Evolutionary conservation across 2,329 filamentous ascomycete genomes (phyloP), one percentile per base, ranked within the genome.

Genomic region (Phaeosphaeria sp.): DNA sequence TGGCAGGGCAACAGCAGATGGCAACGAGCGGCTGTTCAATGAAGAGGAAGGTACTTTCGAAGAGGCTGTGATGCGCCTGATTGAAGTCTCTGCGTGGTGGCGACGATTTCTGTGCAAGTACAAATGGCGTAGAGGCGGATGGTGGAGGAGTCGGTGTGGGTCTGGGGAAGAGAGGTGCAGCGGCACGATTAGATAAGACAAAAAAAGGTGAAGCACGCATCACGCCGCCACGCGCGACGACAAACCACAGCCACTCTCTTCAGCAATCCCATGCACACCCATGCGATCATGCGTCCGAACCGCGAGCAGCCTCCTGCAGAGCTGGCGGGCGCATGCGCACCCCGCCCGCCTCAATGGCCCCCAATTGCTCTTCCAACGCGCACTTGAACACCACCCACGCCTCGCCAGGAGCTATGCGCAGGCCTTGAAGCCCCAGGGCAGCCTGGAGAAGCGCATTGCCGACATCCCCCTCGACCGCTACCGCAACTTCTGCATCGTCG

Each of bases 401-500:
- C 59, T 72, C 52, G 47, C 68, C 56, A 56, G 64, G 36, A 66
- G 62, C 50, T 73, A 72, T 60, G 80, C 80, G 30, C 71, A 74
- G 52, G 70, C 75, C 10, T 69, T 72, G 61, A 78, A 78, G 59
- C 63, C 76, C 18, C 76, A 76, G 58, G 74, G 82, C n/a, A 82
- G 84, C 22, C 81, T 90, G 21, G 87, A 90, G 73, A 79, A 81
- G 56, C 82, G 87, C 64, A 93, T 94, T 59, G 82, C 87, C 17
- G 87, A 86, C 6, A 93, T 94, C 54, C 91, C 91, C 2, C 89
- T 93, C 69, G 87, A 90, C 56, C 86, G 91, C 20, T 94, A 86
- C 72, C 90, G 95, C 62, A 99, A 99, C 78, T 99, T 99, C 77
- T 99, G 95, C 79, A 98, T 99, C 72, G 94, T 99, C 51, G 95